Conservation (phyloP, 75 land plant species). For the Picea glauca region DNA sequence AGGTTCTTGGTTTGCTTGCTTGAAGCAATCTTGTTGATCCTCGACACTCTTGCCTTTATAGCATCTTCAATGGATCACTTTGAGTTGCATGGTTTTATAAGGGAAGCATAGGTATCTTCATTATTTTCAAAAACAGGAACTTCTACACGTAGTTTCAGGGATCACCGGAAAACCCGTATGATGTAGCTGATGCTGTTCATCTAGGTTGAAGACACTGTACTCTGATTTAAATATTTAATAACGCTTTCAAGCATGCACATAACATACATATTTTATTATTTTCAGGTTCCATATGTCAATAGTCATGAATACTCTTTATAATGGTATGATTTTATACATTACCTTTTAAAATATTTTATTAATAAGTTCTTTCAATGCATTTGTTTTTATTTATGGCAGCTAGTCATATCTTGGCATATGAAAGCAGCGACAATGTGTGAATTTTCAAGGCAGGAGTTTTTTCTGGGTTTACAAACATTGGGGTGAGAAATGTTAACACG, state of each 20-base stretch:
- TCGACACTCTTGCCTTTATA: too few species aligned
- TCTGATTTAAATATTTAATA: background rate
- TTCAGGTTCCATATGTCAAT: background rate
- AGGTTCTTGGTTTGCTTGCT: too few species aligned
- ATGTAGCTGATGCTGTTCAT: background rate
- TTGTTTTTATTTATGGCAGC: slow-evolving; percentile 31
- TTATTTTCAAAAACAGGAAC: too few species aligned
- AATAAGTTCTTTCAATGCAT: background rate
- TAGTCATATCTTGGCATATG: slow-evolving; percentile 98
- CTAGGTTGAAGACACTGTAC: background rate
- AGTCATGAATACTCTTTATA: background rate
- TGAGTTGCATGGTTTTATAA: too few species aligned
- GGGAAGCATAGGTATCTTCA: too few species aligned
- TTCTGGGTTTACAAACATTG: slow-evolving; percentile 79
- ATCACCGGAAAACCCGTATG: background rate
- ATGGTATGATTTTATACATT: background rate
- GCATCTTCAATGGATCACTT: too few species aligned
- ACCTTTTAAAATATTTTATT: background rate
- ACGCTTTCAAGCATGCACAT: background rate
- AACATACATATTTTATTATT: background rate
- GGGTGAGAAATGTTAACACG: slow-evolving; percentile 45
- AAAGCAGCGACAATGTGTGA: slow-evolving; percentile 99
- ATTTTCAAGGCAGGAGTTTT: slow-evolving; percentile 87
- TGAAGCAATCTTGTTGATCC: too few species aligned
- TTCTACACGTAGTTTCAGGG: background rate